Conservation (phyloP, 441 rosid genomes). For the Gossypium aridum region DNA sequence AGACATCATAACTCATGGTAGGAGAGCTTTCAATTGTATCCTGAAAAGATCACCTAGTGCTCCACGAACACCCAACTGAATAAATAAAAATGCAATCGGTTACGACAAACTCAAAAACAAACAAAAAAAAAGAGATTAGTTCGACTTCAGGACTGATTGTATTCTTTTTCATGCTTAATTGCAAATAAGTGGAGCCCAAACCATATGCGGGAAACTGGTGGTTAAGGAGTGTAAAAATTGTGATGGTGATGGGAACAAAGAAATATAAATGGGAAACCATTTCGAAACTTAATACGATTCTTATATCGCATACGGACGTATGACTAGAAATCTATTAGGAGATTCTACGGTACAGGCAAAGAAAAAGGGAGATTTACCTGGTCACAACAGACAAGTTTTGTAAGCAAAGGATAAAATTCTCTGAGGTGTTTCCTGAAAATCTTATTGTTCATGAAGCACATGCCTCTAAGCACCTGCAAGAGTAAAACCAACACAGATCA, state of each 20-base stretch:
- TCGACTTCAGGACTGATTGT: not conserved
- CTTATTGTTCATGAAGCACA: conserved; percentile 85
- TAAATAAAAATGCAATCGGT: not conserved
- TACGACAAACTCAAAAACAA: not conserved
- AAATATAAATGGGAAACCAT: not conserved
- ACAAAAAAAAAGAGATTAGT: not conserved
- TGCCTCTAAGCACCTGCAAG: conserved; percentile 89
- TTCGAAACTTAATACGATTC: not conserved
- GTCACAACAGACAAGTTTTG: conserved; percentile 92
- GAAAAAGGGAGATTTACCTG: conserved; percentile 50
- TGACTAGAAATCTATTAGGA: conserved; percentile 7
- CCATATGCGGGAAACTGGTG: not conserved
- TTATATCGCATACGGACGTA: not conserved
- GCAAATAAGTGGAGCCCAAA: not conserved
- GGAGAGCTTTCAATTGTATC: conserved; percentile 74
- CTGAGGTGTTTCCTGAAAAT: conserved; percentile 87
- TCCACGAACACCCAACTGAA: conserved; percentile 93
- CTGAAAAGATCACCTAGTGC: conserved; percentile 85
- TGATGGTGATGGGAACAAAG: not conserved
- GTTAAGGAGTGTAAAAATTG: not conserved
- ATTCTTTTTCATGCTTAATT: not conserved
- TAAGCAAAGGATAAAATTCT: conserved; percentile 91
- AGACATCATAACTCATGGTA: conserved; percentile 32
- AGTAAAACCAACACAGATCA: conserved; percentile 8
- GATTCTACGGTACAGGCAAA: not conserved